Base-by-base conservation (phyloP, 441 rosid species). In the Adansonia gregorii region DNA sequence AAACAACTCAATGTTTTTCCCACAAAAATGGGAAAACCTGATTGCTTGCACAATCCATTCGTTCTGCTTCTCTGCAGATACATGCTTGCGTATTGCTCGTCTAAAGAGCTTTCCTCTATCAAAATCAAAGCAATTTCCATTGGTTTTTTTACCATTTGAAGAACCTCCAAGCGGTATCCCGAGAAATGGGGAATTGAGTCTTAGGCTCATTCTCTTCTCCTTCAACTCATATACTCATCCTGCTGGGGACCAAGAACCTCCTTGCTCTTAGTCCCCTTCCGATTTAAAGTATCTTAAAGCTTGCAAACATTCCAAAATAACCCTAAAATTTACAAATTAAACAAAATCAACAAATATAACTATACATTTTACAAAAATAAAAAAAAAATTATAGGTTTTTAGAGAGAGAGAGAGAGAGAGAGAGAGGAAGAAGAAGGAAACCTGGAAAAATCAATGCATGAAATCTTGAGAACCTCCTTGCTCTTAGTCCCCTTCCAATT, bases 221-320 rank as follows among this genome's bases (percentile, higher is more conserved):
- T 6, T 68, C 74, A 31, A 82, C 78, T 74, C 45, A 76, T 22
- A 19, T 60, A 72, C 81, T 88, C 95, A 87, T 87, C 31, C 82
- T 82, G 86, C 75, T 76, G 92, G 95, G 93, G 93, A 92, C 97
- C 93, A 89, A 89, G 94, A 86, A 87, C 71, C 65, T 68, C 68
- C 67, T 65, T 20, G 77, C 82, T 82, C 90, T 87, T 68, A 85
- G 87, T 87, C 90, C 89, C 91, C 89, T 41, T 22, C 14, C 72
- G 68, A 60, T 59, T 73, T 78, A 82, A 78, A 75, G 24, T 14
- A 20, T 31, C 24, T 15, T 20, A 68, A 67, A 67, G 2, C 12
- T 60, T 48, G 65, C 73, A 41, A 73, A 69, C 85, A 79, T 87
- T 27, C 69, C 74, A 52, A 8, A 71, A 46, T n/a, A 49, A 76